Base-by-base conservation (phyloP, 2,329 filamentous ascomycete genomes). In the Lomentospora prolificans region DNA sequence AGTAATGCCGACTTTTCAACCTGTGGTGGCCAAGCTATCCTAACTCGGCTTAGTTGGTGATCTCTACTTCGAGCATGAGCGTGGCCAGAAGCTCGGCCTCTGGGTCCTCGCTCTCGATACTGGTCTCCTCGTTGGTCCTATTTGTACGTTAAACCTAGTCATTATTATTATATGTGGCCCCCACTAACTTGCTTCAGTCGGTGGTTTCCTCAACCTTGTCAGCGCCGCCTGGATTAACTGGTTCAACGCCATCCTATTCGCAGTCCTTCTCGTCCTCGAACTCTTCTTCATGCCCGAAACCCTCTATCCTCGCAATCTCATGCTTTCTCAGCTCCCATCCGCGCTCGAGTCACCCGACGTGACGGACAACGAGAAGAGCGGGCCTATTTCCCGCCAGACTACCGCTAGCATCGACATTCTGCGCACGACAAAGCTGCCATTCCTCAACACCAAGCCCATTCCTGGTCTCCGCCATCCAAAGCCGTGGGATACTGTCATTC, bases 51-150 rank as follows among this genome's bases (percentile, higher is more conserved):
- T 51, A 53, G 51, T 80, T 57, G 75, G 75, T 58, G 77, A 80
- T 64, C 60, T 81, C 14, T 82, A 79, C 60, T 82, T 77, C 60
- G 77, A 81, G 60, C 74, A 80, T 60, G 73, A 81, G 62, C 69
- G 78, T 14, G 79, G 79, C 1, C 71, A 75, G 57, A 78, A 79
- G 60, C 68, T 81, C 25, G 79, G 79, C 0, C 61, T 82, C 12
- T 82, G 79, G 78, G 78, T 79, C 2, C 66, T 82, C 44, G 75
- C 79, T n/a, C 70, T 79, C 50, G 77, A 81, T 59, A 65, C 73
- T 4, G 79, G 79, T 3, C 66, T 77, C 4, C 67, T 81, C 0
- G 62, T 76, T 3, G 77, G 76, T 28, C 60, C 60, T 1, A 53
- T 66, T 3, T 54, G 51, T 53, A 39, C 22, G 51, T 51, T 7